Evolutionary conservation across 2,329 filamentous ascomycete species (phyloP), one percentile per base, ranked within the genome.

Genomic region (Trichoderma gracile): DNA sequence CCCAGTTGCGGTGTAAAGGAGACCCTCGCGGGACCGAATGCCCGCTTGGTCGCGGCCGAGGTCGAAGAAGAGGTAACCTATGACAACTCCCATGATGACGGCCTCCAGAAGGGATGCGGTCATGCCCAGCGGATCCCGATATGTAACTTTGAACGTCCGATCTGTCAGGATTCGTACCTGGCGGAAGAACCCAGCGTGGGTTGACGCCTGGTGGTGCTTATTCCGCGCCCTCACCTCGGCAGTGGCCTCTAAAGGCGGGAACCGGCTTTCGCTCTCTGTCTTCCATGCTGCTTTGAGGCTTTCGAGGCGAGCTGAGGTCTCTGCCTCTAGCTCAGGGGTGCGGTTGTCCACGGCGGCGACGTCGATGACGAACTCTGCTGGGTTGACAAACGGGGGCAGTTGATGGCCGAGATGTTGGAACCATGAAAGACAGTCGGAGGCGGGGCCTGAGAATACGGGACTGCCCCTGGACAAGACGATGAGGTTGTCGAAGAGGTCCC

Each of bases 61-160:
- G 23, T 86, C 76, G 68, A 85, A 85, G 72, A 92, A 93, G 38
- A 92, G 86, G 80, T 90, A 92, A 0, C 90, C 90, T 3, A 84
- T 86, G 27, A 92, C 84, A 3, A 92, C 77, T 0, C 85, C 87
- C 87, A 93, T 92, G 1, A 84, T 78, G 7, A 90, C 78, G 0
- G 89, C 88, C 73, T 93, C 89, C 3, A 90, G 71, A 3, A 93
- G 78, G 63, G 88, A 88, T 0, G 89, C 89, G 15, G 85, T 79
- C 80, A 93, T 88, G 3, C 90, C 90, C 77, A 93, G 85, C 0
- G 90, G 89, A 70, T 94, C 90, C n/a, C 90, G 83, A 63, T 89
- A 85, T 0, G 90, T 93, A 2, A 89, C 87, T 57, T 87, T 86
- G 70, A 91, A 83, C 0, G 89, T 91, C 14, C 90, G 82, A 30